Evolutionary conservation across 208 protist species (phyloP), one percentile per base, ranked within the genome.

Genomic region (Acanthamoeba sp.): DNA sequence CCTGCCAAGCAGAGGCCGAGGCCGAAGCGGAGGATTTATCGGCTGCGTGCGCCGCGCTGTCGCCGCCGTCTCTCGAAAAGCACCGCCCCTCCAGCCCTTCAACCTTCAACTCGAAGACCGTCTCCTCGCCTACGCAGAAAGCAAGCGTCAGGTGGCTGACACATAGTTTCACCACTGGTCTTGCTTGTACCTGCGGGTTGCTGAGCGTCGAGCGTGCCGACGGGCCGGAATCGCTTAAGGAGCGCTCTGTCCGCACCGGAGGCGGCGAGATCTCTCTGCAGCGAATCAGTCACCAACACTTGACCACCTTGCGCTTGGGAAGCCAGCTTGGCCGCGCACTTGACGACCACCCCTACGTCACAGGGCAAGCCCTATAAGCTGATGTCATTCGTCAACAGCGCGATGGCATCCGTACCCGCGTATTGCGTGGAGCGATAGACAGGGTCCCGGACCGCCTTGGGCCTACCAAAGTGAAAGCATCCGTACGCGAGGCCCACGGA

Each of bases 381-480:
- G n/a, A n/a, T n/a, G n/a, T n/a, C n/a, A n/a, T n/a, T n/a, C n/a
- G n/a, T n/a, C n/a, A n/a, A n/a, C n/a, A n/a, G n/a, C n/a, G n/a
- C n/a, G n/a, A n/a, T n/a, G n/a, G 16, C 76, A 2, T 0, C 12
- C 16, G 50, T 29, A 73, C 85, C 85, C 6, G n/a, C n/a, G 57
- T 73, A 91, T 12, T 73, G 24, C n/a, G n/a, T 73, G 34, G 38
- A 29, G 16, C 36, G 9, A 24, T 40, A 57, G n/a, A 69, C 22
- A 7, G 85, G 85, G 12, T 91, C 85, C 18, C 36, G 16, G 0
- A 14, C 27, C 5, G 18, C 36, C 59, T 36, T 24, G 27, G 85
- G 85, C 24, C 42, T 22, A 2, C 85, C 85, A 42, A 36, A 36
- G 27, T 91, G 85, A n/a, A 91, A 52, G 59, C 85, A 91, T 91